Base-by-base conservation (phyloP, 2,329 filamentous ascomycete species). In the Parascedosporium putredinis region DNA sequence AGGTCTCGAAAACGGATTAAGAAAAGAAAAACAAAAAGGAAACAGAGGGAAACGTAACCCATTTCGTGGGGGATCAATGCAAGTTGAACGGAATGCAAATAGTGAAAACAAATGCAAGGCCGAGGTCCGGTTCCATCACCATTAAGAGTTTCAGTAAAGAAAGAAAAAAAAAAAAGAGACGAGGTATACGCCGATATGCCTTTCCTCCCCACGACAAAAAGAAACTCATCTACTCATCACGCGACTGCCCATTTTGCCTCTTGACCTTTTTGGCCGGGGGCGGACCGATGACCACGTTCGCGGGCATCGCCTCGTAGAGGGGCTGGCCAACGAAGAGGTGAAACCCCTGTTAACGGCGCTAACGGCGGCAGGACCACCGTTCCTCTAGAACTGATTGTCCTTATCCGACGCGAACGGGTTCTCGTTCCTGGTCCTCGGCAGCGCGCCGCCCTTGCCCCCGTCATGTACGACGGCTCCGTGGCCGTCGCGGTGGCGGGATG, bases 261-360 rank as follows among this genome's bases (percentile, higher is more conserved):
- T 47, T 38, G 9, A 48, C 20, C 6, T 47, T 42, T 20, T 42
- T 42, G 6, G 16, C 38, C 5, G 18, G 16, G 7, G 6, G 38
- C 23, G n/a, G n/a, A n/a, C 20, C 38, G 1, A 20, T 8, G 23
- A 10, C 38, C 38, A 22, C 25, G 27, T 52, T 49, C 22, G 52
- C 49, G 47, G 46, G 52, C 33, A 47, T 51, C 47, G 8, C 22
- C 40, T 54, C 48, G 24, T 50, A 46, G n/a, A 36, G 42, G 24
- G 52, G 52, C 50, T 54, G 14, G 51, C 43, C 20, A 54, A 14
- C 40, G 48, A 52, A 16, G 47, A 52, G n/a, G 50, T 50, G 45
- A 47, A 52, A 10, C 24, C 50, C 27, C 50, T 52, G 4, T 47
- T 23, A 7, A n/a, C n/a, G n/a, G n/a, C n/a, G n/a, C n/a, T n/a